These are phyloP conservation scores for Globisporangium orthogonon DNA, from an alignment of 352 stramenopile genomes.

Conservation along the genomic window DNA sequence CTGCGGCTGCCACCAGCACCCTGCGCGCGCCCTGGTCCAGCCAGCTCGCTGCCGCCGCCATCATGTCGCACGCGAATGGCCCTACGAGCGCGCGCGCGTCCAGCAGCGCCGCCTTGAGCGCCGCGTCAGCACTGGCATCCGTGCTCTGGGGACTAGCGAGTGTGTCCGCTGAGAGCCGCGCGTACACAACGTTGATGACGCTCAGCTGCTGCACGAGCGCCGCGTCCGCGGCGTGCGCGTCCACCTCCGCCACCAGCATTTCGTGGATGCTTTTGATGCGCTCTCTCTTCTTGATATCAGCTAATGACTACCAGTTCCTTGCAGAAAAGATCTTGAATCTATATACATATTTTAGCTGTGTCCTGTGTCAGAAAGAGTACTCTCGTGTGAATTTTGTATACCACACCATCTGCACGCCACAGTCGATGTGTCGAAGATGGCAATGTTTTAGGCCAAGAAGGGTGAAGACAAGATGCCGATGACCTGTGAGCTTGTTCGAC, in stretches of 20 bases:
- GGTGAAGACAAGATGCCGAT: too few species aligned
- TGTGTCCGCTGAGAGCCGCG: constrained; percentile 20
- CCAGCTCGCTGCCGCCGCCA: constrained; percentile 47
- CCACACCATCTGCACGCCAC: too few species aligned
- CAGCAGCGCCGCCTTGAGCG: constrained; percentile 37
- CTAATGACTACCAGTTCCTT: too few species aligned
- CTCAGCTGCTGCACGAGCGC: constrained; percentile 34
- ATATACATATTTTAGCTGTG: too few species aligned
- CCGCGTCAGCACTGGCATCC: constrained; percentile 14
- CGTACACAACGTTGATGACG: constrained; percentile 35
- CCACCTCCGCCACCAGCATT: constrained; percentile 25
- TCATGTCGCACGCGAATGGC: constrained; percentile 52
- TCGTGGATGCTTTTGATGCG: too few species aligned
- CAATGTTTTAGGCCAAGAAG: too few species aligned
- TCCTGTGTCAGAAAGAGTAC: too few species aligned
- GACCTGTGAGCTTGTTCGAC: too few species aligned
- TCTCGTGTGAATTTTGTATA: too few species aligned
- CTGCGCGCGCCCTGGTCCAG: constrained; percentile 57
- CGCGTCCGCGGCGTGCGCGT: constrained; percentile 3
- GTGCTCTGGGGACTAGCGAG: constrained; percentile 13
- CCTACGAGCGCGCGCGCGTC: constrained; percentile 47
- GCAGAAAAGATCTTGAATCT: too few species aligned
- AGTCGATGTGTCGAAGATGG: too few species aligned
- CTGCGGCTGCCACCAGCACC: constrained; percentile 44
- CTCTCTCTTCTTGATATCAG: too few species aligned